Evolutionary conservation across 805 yeast species (phyloP), one percentile per base, ranked within the genome.

Genomic region (Candida xiaguanensis): DNA sequence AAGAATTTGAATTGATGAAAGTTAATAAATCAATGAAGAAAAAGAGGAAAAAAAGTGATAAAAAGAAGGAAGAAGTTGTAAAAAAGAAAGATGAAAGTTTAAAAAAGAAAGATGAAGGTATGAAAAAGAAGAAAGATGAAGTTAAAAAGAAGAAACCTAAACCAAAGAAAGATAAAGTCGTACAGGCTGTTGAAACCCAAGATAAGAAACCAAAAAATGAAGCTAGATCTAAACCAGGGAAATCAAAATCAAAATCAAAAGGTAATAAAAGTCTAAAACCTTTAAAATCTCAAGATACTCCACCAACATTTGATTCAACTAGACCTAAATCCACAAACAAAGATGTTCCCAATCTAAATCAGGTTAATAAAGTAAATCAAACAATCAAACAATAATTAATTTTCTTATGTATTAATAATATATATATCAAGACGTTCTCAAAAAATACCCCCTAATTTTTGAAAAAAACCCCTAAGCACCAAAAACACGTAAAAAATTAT

Each of bases 51-150:
- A 39, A 29, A 26, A 43, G 41, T 26, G 34, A 20, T 27, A 30
- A 30, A 36, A 39, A 17, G 26, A 40, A 27, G 36, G 39, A 36
- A 35, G 44, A 44, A 31, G 40, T 39, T 17, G 28, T 38, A 29
- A 43, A 47, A 12, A 34, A 33, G 12, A 41, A 43, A 25, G 42
- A 32, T 25, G 43, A 17, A 46, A 34, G 28, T 24, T 44, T 42
- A 28, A 36, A 22, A 28, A 33, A 31, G 39, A 40, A 18, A 37
- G 39, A 23, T n/a, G 28, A 13, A 15, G 40, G 36, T 30, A 41
- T 34, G 36, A 41, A 27, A 30, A 39, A 25, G 39, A 38, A 34
- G 32, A 46, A 45, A 30, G 40, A 39, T 16, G 27, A 42, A 34
- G 45, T 45, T 8, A 40, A 37, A 13, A 40, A 44, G 26, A 43